Evolutionary conservation across 139 green algal genomes (phyloP), one percentile per base, ranked within the genome.

Genomic region (Spirogloea muscicola): DNA sequence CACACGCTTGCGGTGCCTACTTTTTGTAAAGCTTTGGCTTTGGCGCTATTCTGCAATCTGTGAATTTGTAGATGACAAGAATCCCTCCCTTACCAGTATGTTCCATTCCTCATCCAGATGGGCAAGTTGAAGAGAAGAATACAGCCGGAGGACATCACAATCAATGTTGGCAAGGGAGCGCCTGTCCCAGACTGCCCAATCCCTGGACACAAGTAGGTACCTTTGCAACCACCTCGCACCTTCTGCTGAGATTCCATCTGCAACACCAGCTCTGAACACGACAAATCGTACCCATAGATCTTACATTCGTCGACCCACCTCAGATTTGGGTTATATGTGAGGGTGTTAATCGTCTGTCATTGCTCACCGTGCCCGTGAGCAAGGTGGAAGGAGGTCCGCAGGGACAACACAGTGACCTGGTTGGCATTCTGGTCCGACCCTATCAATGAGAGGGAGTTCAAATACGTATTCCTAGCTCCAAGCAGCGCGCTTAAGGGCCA

Each of bases 351-450:
- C n/a, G n/a, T n/a, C n/a, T n/a, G n/a, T n/a, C n/a, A n/a, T n/a
- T n/a, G n/a, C n/a, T n/a, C n/a, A n/a, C 40, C 51, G 7, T 10
- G 10, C 59, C 13, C 71, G 2, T 59, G 74, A 7, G 36, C 34
- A 60, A 84, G 60, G 52, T 88, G 84, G 82, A 64, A 82, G 44
- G 64, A 87, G 76, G 79, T 95, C 13, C 83, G 85, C 7, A 90
- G 97, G 79, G 90, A 99, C 86, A 85, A 94, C 74, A 94, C 87
- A 0, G 94, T 97, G 13, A 98, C 94, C 0, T 99, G 94, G 94
- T 87, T 99, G 65, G 94, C 94, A 1, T 97, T 83, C 83, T 99
- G 94, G 94, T 92, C 91, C 31, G 94, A 98, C 85, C 91, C 94
- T 21, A 89, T 98, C 68, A 91, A 87, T 72, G 49, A 80, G 21